phyloP scores from a whole-genome alignment of 768 basidiomycete species.

The Pholiota molesta region DNA sequence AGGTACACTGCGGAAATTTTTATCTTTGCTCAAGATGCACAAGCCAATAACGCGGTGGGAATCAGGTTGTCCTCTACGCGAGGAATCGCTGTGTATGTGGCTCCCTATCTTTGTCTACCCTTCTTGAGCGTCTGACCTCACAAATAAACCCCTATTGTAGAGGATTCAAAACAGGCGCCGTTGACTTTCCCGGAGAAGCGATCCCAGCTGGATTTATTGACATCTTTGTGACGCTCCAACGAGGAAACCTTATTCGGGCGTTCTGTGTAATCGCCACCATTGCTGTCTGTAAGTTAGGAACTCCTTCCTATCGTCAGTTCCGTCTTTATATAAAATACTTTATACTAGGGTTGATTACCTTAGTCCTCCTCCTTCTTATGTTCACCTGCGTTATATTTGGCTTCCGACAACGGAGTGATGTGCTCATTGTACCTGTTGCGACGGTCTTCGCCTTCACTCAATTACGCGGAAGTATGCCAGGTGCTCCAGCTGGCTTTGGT shows the following conservation, averaged over 20 bases:
- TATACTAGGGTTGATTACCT: constrained; percentile 27
- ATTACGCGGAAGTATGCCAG: constrained; percentile 26
- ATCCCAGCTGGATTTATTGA: constrained; percentile 25
- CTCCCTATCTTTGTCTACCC: neutral
- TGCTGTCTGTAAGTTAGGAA: constrained; percentile 21
- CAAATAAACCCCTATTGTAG: constrained; percentile 10
- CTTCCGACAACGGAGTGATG: constrained; percentile 25
- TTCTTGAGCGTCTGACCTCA: neutral
- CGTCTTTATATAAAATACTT: neutral
- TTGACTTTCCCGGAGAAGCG: constrained; percentile 12
- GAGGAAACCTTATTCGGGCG: constrained; percentile 24
- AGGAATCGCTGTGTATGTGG: constrained; percentile 26
- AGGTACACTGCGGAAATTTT: constrained; percentile 25
- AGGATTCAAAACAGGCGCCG: constrained; percentile 24
- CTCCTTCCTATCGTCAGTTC: neutral
- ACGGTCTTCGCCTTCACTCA: constrained; percentile 30
- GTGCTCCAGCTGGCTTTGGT: constrained; percentile 26
- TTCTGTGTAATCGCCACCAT: constrained; percentile 27
- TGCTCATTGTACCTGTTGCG: constrained; percentile 30
- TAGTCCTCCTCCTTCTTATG: constrained; percentile 29
- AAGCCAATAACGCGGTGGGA: constrained; percentile 22
- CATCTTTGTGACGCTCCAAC: constrained; percentile 21
- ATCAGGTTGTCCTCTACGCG: constrained; percentile 19
- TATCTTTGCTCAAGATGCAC: constrained; percentile 24
- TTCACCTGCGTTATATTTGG: constrained; percentile 29